Evolutionary conservation across 164 flowering plant genomes (phyloP), one percentile per base, ranked within the genome.

Genomic region (Annona squamosa): DNA sequence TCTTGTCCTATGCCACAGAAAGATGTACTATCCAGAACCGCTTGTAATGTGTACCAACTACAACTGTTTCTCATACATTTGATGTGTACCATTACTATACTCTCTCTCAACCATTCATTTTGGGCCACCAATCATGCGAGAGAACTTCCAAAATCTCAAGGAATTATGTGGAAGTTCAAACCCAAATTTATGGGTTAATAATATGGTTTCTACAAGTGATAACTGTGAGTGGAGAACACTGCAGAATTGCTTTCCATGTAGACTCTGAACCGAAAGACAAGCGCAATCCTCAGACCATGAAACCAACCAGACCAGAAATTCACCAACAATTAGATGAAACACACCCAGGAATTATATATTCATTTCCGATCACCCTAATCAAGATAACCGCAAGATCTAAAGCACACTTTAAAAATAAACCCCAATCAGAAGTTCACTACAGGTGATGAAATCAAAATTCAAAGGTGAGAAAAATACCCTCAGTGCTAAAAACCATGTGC

Each of bases 401-500:
- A 43, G 68, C 6, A 67, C 3, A 63, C 62, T 68, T 16, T 16
- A 48, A 37, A 63, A 44, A 46, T 5, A 17, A 46, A 17, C 9
- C 52, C 10, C 46, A 68, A 44, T 42, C 42, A 37, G 19, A 66
- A 66, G 43, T 68, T 68, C 56, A 68, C 9, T 37, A n/a, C 18
- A 68, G 46, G 59, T 68, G 70, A 64, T 9, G 67, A 66, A 42
- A 66, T 10, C n/a, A 13, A 66, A 26, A 26, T 26, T 26, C 18
- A 13, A 66, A 66, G 48, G 42, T 46, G 41, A 43, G 70, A 64
- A 10, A 3, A 70, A 52, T 78, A 95, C 99, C 99, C 70, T 93
- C 99, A 71, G 98, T 93, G 89, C 83, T 86, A 87, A 95, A 95
- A 76, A 93, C 99, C 98, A 95, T 95, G 84, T 93, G 99, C 99